phyloP scores from a whole-genome alignment of 176 grass and related monocot genomes.

The Paspalum notatum region DNA sequence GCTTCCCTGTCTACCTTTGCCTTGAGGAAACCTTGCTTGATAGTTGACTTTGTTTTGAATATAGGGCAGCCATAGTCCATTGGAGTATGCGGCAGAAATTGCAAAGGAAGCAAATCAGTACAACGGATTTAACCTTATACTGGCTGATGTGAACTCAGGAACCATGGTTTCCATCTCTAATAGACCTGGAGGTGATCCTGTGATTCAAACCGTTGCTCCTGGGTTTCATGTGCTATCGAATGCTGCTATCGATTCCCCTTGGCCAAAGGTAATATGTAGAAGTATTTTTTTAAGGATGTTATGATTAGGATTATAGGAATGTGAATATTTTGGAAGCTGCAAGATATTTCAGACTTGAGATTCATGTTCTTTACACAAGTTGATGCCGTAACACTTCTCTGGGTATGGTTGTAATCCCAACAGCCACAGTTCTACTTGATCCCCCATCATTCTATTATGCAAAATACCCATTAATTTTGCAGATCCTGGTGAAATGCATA shows the following conservation, averaged over 20 bases:
- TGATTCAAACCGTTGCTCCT: slow-evolving; percentile 65
- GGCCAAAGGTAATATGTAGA: slow-evolving; percentile 74
- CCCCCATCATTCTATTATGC: not conserved
- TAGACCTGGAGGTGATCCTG: slow-evolving; percentile 51
- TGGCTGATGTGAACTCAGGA: slow-evolving; percentile 67
- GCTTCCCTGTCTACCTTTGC: not conserved
- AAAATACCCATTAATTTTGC: not conserved
- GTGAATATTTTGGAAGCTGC: not conserved
- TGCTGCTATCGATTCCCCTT: slow-evolving; percentile 75
- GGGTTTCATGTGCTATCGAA: slow-evolving; percentile 94
- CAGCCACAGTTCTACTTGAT: not conserved
- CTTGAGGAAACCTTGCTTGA: not conserved
- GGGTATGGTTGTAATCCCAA: not conserved
- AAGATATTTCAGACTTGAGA: not conserved
- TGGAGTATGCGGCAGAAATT: slow-evolving; percentile 75
- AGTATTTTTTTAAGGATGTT: not conserved
- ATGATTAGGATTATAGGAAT: not conserved
- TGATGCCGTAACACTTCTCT: not conserved
- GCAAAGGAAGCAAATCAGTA: slow-evolving; percentile 82
- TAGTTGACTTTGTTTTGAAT: slow-evolving; percentile 4
- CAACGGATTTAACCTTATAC: slow-evolving; percentile 86
- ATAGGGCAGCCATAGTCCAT: slow-evolving; percentile 58
- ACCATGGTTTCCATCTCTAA: slow-evolving; percentile 93
- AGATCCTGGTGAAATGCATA: not conserved
- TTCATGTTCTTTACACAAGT: not conserved